phyloP scores from a whole-genome alignment of 2,329 filamentous ascomycete genomes.

The Chalara sp. region DNA sequence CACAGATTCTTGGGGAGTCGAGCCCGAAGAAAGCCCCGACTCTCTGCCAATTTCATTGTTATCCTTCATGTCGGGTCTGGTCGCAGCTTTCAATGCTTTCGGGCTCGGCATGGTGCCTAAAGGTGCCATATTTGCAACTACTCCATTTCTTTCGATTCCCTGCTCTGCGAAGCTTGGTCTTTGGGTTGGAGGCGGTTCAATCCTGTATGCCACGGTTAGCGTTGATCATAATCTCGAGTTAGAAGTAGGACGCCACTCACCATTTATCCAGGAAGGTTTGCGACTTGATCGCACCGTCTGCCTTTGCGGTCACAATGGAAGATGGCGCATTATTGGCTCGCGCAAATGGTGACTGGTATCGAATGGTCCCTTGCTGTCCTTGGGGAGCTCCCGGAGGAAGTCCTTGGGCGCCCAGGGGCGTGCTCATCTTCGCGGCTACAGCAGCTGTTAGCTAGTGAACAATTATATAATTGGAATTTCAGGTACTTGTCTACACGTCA shows the following conservation, averaged over 20 bases:
- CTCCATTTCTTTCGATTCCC: conserved; percentile 65
- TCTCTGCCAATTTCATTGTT: conserved; percentile 16
- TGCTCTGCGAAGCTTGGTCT: conserved; percentile 68
- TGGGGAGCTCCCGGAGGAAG: too few relatives aligned
- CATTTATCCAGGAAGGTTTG: conserved; percentile 34
- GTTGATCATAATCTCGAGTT: background rate
- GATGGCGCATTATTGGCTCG: too few relatives aligned
- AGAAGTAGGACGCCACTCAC: background rate
- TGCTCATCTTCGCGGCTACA: too few relatives aligned
- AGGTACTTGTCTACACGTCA: too few relatives aligned
- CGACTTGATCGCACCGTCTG: too few relatives aligned
- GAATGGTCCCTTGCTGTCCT: too few relatives aligned
- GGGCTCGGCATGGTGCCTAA: conserved; percentile 64
- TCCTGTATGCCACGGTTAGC: conserved; percentile 20
- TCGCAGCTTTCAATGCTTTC: conserved; percentile 45
- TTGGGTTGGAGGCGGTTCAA: conserved; percentile 48
- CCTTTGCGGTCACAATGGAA: too few relatives aligned
- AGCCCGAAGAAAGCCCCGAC: conserved; percentile 15
- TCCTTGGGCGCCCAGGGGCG: too few relatives aligned
- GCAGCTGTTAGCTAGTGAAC: too few relatives aligned
- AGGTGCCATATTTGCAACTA: conserved; percentile 78
- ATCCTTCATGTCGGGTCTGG: conserved; percentile 15
- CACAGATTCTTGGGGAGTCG: conserved; percentile 17
- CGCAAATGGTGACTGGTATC: background rate
- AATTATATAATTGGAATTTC: too few relatives aligned